Percentiles rank a stretch among this genome's conserved stretches.
These are phyloP conservation scores for Tetradesmus lagerheimii DNA, from an alignment of 139 green algal genomes.

Conservation along the genomic window DNA sequence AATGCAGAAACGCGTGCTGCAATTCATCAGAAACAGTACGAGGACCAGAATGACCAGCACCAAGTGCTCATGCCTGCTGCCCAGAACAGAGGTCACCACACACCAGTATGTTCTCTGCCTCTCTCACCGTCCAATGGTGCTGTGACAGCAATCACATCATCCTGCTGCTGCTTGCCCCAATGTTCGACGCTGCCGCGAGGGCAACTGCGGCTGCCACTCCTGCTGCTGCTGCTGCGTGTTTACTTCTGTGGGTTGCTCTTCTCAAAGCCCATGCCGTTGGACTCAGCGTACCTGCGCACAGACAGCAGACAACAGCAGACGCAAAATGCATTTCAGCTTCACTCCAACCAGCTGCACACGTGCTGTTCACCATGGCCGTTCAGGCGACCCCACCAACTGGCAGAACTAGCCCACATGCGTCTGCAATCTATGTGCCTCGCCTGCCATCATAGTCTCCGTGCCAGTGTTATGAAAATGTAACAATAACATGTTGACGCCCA, in stretches of 20 bases:
- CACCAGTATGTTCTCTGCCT: no score
- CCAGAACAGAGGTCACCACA: not conserved
- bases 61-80: no score
- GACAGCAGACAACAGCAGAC: not conserved
- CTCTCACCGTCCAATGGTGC: no score
- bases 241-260: slow-evolving; percentile 32
- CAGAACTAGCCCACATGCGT: no score
- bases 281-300: slow-evolving; percentile 46
- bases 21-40: not conserved
- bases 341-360: not conserved
- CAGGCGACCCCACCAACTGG: no score
- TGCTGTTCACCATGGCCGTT: no score
- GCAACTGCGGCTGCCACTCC: not conserved
- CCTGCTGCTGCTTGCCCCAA: not conserved
- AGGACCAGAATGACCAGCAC: not conserved
- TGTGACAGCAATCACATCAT: not conserved
- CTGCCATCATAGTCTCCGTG: no score
- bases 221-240: not conserved
- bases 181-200: not conserved
- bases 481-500: no score
- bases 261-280: slow-evolving; percentile 51
- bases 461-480: no score
- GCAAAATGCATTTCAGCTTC: not conserved
- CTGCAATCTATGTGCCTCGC: no score
- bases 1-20: not conserved